Evolutionary conservation across 2,329 filamentous ascomycete species (phyloP).

Genomic region (Penicillium sp.): DNA sequence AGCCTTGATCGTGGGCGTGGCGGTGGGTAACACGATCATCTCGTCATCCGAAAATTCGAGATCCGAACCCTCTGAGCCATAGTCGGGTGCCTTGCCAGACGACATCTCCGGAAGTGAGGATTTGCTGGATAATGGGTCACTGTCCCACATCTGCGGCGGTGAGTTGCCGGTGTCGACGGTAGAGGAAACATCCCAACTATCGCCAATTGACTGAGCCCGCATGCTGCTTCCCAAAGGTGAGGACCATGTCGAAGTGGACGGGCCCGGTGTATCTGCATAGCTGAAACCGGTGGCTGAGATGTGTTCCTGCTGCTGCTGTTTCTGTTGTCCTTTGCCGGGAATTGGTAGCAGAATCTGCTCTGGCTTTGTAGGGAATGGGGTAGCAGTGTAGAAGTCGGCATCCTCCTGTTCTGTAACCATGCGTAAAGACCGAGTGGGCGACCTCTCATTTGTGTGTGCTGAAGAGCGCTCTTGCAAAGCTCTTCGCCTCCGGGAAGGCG

Average conservation of each 20-base stretch:
- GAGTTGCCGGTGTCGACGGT: conserved; percentile 35
- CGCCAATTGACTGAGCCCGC: conserved; percentile 26
- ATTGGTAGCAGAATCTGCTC: conserved; percentile 44
- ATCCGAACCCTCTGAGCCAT: conserved; percentile 20
- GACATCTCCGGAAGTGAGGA: conserved; percentile 31
- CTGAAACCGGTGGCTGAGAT: conserved; percentile 30
- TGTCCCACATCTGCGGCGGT: conserved; percentile 38
- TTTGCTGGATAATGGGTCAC: conserved; percentile 37
- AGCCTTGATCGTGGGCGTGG: conserved; percentile 37
- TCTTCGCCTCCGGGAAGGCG: conserved; percentile 35
- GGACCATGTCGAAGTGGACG: conserved; percentile 28
- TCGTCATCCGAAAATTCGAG: conserved; percentile 33
- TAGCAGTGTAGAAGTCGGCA: conserved; percentile 39
- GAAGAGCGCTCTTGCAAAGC: conserved; percentile 46
- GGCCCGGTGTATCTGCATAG: conserved; percentile 29
- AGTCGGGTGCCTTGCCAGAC: conserved; percentile 21
- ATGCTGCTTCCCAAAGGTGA: conserved; percentile 28
- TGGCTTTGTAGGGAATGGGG: conserved; percentile 47
- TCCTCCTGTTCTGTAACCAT: conserved; percentile 32
- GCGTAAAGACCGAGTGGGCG: conserved; percentile 37
- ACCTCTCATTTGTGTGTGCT: conserved; percentile 44
- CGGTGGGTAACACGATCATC: conserved; percentile 29
- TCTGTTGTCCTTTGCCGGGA: conserved; percentile 34
- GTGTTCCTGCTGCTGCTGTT: conserved; percentile 20
- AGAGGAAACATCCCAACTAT: conserved; percentile 37